Evolutionary conservation across 1,284 basidiomycete genomes (phyloP), one percentile per base, ranked within the genome.

Genomic region (Cutaneotrichosporon mucoides): DNA sequence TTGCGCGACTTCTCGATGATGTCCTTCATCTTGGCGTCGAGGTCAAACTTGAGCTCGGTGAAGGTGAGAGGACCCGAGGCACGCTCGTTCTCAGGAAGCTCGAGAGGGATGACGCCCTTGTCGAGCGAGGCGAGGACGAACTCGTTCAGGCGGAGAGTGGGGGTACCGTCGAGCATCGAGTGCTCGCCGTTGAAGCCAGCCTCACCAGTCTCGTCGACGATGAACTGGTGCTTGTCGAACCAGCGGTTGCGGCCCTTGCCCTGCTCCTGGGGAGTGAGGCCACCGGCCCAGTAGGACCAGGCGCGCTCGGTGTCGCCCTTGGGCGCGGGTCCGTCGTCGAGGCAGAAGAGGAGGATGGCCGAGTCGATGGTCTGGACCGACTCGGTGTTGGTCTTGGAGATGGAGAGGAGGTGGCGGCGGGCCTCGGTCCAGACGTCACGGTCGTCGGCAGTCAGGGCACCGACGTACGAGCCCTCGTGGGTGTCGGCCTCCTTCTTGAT

Each of bases 171-270:
- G 48, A 81, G 70, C 72, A 79, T 73, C 7, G 77, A 79, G 66
- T 79, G 78, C 72, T 82, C 82, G 45, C 81, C 81, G 68, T 83
- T 83, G 76, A 96, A 99, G 1, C 92, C 95, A 35, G 91, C 92
- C 61, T 92, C 90, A 56, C 92, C 96, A 67, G 92, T 90, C 65
- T 92, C 89, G 71, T 89, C 96, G 41, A 96, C 89, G 69, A 97
- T 86, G 57, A 96, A 73, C 76, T 98, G 90, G 76, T 99, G 95
- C 80, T 99, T 99, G 82, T 99, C 96, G 75, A 89, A 98, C 84
- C 90, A 99, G 61, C 95, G 83, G 79, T 97, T 97, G 65, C 86
- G 83, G 45, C 91, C 93, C 60, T 76, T 74, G 16, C 71, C 70
- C 41, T 68, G 57, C 4, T 65, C 53, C 6, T 58, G 63, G 35